Evolutionary conservation across 2,329 filamentous ascomycete species (phyloP).

Genomic region (Fusarium sp.): DNA sequence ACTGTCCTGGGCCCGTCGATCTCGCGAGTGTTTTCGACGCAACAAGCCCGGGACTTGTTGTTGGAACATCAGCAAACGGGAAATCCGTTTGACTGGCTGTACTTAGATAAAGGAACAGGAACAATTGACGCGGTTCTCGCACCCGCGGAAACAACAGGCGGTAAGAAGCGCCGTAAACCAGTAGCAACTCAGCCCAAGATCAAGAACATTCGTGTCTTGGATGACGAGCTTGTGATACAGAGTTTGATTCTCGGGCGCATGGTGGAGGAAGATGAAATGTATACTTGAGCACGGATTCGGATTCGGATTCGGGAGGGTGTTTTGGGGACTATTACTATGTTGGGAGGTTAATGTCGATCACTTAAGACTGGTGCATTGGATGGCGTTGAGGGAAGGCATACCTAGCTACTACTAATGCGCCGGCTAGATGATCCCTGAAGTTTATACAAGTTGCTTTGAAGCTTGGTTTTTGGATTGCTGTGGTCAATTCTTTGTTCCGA

Average conservation of each 20-base stretch:
- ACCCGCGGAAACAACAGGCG: conserved; percentile 33
- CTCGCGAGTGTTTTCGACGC: conserved; percentile 72
- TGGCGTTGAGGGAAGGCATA: conserved; percentile 29
- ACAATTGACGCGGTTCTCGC: conserved; percentile 65
- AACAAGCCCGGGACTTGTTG: conserved; percentile 73
- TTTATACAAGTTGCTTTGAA: conserved; percentile 18
- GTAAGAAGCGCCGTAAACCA: conserved; percentile 60
- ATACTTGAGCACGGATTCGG: conserved; percentile 23
- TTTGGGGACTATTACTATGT: conserved; percentile 31
- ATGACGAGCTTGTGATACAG: conserved; percentile 90
- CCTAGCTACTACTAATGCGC: conserved; percentile 1
- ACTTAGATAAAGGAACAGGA: conserved; percentile 76
- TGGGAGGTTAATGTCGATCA: conserved; percentile 17
- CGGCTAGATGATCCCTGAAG: conserved; percentile 15
- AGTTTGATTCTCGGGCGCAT: conserved; percentile 89
- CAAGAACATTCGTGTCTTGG: conserved; percentile 75
- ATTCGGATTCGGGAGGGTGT: conserved; percentile 24
- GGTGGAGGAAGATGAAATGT: conserved; percentile 71
- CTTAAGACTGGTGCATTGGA: conserved; percentile 27
- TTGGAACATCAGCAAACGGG: conserved; percentile 62
- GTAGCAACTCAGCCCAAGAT: conserved; percentile 50
- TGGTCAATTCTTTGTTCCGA: neutral
- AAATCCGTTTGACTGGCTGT: conserved; percentile 79
- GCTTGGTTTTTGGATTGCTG: neutral
- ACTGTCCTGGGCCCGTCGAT: conserved; percentile 82